Evolutionary conservation across 2,329 filamentous ascomycete species (phyloP), one percentile per base, ranked within the genome.

Genomic region (Talaromyces sp.): DNA sequence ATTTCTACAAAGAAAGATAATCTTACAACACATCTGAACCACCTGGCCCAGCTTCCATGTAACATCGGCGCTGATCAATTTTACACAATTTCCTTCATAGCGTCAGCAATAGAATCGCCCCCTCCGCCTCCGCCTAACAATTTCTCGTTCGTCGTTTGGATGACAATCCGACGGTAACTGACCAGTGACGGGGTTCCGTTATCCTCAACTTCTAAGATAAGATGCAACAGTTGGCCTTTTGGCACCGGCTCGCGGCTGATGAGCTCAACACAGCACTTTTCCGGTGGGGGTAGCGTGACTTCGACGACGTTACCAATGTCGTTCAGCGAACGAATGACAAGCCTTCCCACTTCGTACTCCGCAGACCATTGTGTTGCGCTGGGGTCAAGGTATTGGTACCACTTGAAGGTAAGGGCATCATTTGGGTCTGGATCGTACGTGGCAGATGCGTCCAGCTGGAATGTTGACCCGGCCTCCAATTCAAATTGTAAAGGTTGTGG

Each of bases 281-380:
- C 59, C n/a, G 59, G 45, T 7, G 59, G 59, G 11, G 43, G 43
- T 4, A 62, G 45, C 17, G 11, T 39, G n/a, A 62, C 45, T 17
- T 62, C 31, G 6, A 54, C 47, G 35, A 41, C 41, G n/a, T 22
- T 62, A 52, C 49, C 41, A n/a, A 19, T 33, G 7, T 39, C 25
- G n/a, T 54, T 52, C 6, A 62, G 45, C 11, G 60, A 6, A 41
- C 25, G 15, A 43, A 62, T 41, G 13, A 33, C 19, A 9, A 62
- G 33, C 13, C 25, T 39, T 27, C 33, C 61, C 2, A 62, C 61
- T 43, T 62, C 33, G 8, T 62, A 35, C 17, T 54, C 22, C 9
- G 25, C 27, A 54, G 60, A 61, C 17, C 43, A 39, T 13, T 61
- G 59, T 39, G 43, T 49, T 31, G 41, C 58, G n/a, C 58, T 61